Evolutionary conservation across 495 filamentous ascomycete genomes (phyloP).

Genomic region (Daldinia loculata): DNA sequence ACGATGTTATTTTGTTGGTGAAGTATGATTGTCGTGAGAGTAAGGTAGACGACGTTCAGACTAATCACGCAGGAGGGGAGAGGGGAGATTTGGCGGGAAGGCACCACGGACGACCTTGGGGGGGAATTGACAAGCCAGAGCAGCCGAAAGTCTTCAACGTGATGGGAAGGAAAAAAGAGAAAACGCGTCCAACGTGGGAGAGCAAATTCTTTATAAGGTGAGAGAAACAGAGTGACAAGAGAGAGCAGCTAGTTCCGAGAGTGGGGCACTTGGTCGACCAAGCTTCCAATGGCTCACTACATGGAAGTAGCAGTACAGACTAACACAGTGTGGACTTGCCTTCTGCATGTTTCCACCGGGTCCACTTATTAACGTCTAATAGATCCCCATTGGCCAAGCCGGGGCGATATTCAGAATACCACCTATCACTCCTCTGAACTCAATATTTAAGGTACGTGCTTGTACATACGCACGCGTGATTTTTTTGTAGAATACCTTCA

Average conservation of each 20-base stretch:
- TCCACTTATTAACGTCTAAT: slow-evolving; percentile 19
- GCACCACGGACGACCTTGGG: slow-evolving; percentile 47
- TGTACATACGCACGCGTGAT: slow-evolving; percentile 28
- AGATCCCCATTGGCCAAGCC: slow-evolving; percentile 34
- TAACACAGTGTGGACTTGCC: slow-evolving; percentile 32
- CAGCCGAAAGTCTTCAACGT: slow-evolving; percentile 49
- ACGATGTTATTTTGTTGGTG: slow-evolving; percentile 38
- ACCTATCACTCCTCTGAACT: slow-evolving; percentile 7
- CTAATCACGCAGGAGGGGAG: slow-evolving; percentile 33
- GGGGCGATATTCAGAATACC: slow-evolving; percentile 28
- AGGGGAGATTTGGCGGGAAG: slow-evolving; percentile 45
- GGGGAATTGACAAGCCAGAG: slow-evolving; percentile 46
- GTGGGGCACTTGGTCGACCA: slow-evolving; percentile 36
- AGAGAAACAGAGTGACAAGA: slow-evolving; percentile 38
- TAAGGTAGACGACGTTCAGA: slow-evolving; percentile 38
- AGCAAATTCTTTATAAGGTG: slow-evolving; percentile 46
- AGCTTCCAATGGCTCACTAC: slow-evolving; percentile 32
- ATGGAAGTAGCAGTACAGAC: slow-evolving; percentile 35
- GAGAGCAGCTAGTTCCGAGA: slow-evolving; percentile 42
- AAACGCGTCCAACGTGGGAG: slow-evolving; percentile 46
- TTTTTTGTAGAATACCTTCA: slow-evolving; percentile 18
- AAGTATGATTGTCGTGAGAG: slow-evolving; percentile 37
- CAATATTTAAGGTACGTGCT: slow-evolving; percentile 17
- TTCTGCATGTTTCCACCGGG: slow-evolving; percentile 15
- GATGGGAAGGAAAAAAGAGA: slow-evolving; percentile 43